Evolutionary conservation across 345 rosid genomes (phyloP), one percentile per base, ranked within the genome.

Genomic region (Psidium friedrichsthalianum): DNA sequence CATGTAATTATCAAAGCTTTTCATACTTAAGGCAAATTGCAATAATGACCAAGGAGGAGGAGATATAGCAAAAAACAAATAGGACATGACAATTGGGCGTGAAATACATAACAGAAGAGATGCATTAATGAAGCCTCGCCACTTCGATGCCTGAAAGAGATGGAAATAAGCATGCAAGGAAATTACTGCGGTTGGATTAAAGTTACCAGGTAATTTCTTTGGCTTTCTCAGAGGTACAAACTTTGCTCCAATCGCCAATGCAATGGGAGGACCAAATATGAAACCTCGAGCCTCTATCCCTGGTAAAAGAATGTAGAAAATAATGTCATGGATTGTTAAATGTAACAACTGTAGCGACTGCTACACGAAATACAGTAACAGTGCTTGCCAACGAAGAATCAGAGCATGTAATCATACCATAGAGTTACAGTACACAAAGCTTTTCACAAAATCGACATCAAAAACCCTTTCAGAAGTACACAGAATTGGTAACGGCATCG

Each of bases 271-370:
- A 84, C 99, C 99, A 74, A 97, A 96, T 29, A 97, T 89, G 85
- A 97, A 97, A 58, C 99, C 99, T 16, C 99, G 93, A 61, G 99
- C 99, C 88, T 97, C 99, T 83, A 97, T 93, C 80, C 99, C 99
- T 97, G 95, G 56, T 83, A 82, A 44, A 15, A 83, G 80, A 9
- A 18, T 69, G 47, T 69, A 36, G 47, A 69, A 69, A 69, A 69
- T 36, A 36, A 36, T 18, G 36, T 69, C 80, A 69, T 12, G 47
- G 80, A 69, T 69, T 69, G 80, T 18, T 69, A 36, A 69, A 69
- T 24, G 0, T 11, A 22, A 69, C 47, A 18, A 18, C 13, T 8
- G 80, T 20, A 69, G 47, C 3, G 7, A 69, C 47, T 36, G 25
- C 80, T 36, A 36, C 80, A 69, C 6, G 7, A 69, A 69, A 69